Conservation (phyloP, 345 rosid genomes). For the Anastatica hierochuntica region DNA sequence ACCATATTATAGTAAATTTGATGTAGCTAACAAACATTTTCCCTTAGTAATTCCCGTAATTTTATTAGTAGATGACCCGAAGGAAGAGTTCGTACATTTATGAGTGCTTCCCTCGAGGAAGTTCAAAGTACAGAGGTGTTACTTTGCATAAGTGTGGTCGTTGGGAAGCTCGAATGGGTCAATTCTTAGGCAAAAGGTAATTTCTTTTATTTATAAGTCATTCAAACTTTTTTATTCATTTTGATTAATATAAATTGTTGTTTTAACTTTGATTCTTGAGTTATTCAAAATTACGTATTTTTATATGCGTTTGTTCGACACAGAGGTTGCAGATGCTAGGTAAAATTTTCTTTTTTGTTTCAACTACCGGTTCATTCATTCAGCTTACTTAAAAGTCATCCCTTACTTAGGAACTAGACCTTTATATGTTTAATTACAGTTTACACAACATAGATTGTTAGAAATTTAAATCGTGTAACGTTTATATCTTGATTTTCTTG, state of each 20-base stretch:
- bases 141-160: constrained; percentile 98
- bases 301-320: constrained; percentile 88
- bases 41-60: no score
- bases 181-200: constrained; percentile 94
- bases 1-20: no score
- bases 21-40: no score
- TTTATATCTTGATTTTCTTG: neutral
- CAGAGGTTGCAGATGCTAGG: constrained; percentile 96
- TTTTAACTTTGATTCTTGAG: neutral
- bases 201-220: no score
- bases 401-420: no score
- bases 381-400: no score
- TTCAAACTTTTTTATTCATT: no score
- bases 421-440: constrained; percentile 4
- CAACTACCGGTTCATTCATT: no score
- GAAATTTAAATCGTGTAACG: neutral
- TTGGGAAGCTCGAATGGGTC: constrained; percentile 99
- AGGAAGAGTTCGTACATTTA: constrained; percentile 97
- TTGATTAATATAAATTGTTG: no score
- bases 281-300: constrained; percentile 54
- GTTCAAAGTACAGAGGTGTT: constrained; percentile 97
- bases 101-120: constrained; percentile 97
- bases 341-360: no score
- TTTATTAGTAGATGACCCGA: constrained; percentile 54
- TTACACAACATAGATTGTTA: neutral